Conservation (phyloP, 192 early-diverging fungal genomes). For the Mortierella alpina region DNA sequence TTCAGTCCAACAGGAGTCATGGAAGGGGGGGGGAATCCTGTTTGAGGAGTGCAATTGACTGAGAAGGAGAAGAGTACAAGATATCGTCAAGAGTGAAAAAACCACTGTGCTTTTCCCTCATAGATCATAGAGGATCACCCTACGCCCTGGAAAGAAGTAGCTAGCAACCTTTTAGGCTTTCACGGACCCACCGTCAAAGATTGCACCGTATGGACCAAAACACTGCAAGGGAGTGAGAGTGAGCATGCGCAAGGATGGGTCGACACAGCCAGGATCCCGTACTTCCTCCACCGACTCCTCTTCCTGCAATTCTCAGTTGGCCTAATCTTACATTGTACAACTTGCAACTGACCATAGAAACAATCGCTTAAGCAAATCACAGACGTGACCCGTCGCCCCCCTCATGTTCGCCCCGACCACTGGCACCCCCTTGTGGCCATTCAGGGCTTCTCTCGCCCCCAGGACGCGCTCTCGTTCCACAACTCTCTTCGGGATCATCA, state of each 20-base stretch:
- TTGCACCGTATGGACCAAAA: neutral
- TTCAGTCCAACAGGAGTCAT: too few species aligned
- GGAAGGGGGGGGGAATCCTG: too few species aligned
- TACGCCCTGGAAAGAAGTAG: too few species aligned
- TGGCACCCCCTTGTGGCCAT: conserved; percentile 64
- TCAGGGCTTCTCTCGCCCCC: conserved; percentile 50
- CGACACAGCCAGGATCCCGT: neutral
- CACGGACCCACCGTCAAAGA: too few species aligned
- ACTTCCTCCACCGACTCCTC: neutral
- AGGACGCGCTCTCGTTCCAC: conserved; percentile 56
- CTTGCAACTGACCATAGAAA: conserved; percentile 35
- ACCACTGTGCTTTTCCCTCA: too few species aligned
- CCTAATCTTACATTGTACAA: conserved; percentile 9
- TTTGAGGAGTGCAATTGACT: too few species aligned
- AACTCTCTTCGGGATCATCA: conserved; percentile 64
- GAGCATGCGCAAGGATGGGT: too few species aligned
- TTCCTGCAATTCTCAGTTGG: neutral
- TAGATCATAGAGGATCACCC: too few species aligned
- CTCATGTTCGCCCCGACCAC: conserved; percentile 60
- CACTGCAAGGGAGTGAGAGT: neutral
- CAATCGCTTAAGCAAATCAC: conserved; percentile 54
- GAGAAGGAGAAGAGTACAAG: too few species aligned
- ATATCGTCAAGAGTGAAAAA: too few species aligned
- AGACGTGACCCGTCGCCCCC: conserved; percentile 54
- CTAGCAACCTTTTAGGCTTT: too few species aligned